phyloP scores from a whole-genome alignment of 1,139 yeast species.

The Suhomyces anneliseae region DNA sequence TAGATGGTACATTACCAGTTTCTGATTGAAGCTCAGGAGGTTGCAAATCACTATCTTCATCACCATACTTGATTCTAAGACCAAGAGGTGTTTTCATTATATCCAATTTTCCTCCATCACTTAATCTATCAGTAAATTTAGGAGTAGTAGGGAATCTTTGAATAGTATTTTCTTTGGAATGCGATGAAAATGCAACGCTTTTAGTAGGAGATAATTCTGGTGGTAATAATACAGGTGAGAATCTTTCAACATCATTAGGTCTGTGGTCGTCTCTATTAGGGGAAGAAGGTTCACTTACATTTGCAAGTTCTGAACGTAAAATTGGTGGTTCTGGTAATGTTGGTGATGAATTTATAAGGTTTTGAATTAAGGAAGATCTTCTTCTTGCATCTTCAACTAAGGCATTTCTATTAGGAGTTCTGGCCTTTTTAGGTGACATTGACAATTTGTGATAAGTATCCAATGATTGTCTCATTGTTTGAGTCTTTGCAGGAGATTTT shows the following conservation, averaged over 20 bases:
- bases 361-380: slow-evolving; percentile 44
- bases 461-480: slow-evolving; percentile 37
- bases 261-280: slow-evolving; percentile 9
- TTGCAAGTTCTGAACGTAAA: slow-evolving; percentile 33
- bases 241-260: slow-evolving; percentile 14
- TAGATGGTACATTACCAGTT: background rate
- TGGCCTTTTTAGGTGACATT: slow-evolving; percentile 34
- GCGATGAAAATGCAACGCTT: slow-evolving; percentile 8
- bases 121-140: slow-evolving; percentile 25
- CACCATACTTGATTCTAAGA: slow-evolving; percentile 21
- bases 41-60: slow-evolving; percentile 35
- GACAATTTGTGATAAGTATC: slow-evolving; percentile 37
- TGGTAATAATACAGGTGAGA: slow-evolving; percentile 27
- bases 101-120: slow-evolving; percentile 17
- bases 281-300: slow-evolving; percentile 13
- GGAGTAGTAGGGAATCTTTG: slow-evolving; percentile 56
- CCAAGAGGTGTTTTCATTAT: slow-evolving; percentile 30
- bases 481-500: slow-evolving; percentile 16
- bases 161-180: slow-evolving; percentile 26
- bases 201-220: slow-evolving; percentile 22
- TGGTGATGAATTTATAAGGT: slow-evolving; percentile 50
- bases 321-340: slow-evolving; percentile 51
- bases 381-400: slow-evolving; percentile 22
- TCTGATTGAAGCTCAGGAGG: slow-evolving; percentile 29
- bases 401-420: slow-evolving; percentile 24